Conservation (phyloP, 352 stramenopile genomes). For the Pythium aristosporum region DNA sequence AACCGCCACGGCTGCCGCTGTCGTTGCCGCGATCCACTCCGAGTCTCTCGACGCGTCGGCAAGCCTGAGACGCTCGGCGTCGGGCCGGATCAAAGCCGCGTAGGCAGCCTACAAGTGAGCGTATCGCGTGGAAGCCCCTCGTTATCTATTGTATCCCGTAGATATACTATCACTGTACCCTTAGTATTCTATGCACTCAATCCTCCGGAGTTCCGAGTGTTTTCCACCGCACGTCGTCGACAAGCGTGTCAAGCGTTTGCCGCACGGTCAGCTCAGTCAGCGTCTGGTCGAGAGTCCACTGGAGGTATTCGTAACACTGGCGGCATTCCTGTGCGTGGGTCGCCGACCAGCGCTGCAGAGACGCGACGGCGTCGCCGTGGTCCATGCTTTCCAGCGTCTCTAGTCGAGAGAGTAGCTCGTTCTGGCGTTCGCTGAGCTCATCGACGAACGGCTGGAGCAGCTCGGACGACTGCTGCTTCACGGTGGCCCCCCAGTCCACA, state of each 20-base stretch:
- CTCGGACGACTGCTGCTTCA: constrained; percentile 1
- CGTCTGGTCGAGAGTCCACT: constrained; percentile 38
- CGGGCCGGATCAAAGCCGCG: constrained; percentile 25
- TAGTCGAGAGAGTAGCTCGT: constrained; percentile 20
- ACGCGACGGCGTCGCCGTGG: constrained; percentile 18
- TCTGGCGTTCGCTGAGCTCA: constrained; percentile 18
- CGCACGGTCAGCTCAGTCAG: constrained; percentile 24
- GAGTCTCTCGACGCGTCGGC: background rate
- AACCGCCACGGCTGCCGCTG: background rate
- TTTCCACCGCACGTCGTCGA: constrained; percentile 14
- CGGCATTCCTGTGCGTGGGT: constrained; percentile 51
- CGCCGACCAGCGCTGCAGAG: constrained; percentile 41
- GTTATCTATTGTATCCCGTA: constrained; percentile 7
- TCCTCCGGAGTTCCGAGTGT: background rate
- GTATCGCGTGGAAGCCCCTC: background rate
- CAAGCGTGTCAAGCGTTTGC: constrained; percentile 22
- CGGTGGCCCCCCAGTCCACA: background rate
- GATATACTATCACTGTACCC: background rate
- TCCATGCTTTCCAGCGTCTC: constrained; percentile 19
- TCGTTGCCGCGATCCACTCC: background rate
- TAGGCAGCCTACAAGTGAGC: background rate
- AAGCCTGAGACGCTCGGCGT: constrained; percentile 26
- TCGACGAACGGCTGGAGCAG: constrained; percentile 14
- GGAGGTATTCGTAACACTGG: constrained; percentile 53
- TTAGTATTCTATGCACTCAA: no score